Percentiles rank a stretch among this genome's conserved stretches.
Evolutionary conservation across 371 early-diverging fungal species (phyloP).

Genomic region (Dinochytrium kinnereticum): DNA sequence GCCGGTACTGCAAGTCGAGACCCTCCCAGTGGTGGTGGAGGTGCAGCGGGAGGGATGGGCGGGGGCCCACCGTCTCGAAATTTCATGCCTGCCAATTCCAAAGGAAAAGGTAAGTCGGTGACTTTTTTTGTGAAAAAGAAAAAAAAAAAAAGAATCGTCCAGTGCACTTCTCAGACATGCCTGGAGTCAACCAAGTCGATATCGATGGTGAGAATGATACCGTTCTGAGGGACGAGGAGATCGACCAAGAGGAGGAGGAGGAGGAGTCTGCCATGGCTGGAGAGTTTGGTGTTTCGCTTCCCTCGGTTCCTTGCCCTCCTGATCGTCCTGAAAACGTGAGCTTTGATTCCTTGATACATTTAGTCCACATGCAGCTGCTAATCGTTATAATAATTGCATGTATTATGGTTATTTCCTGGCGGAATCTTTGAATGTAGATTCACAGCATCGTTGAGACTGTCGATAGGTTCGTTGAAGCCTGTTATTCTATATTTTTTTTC

Average conservation of each 20-base stretch:
- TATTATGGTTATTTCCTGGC: too few species aligned
- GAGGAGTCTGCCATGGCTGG: constrained; percentile 6
- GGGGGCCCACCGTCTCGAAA: too few species aligned
- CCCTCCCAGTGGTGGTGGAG: too few species aligned
- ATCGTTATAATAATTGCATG: too few species aligned
- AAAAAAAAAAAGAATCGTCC: too few species aligned
- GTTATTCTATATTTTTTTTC: constrained; percentile 54
- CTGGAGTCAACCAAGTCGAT: neutral
- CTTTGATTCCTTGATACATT: constrained; percentile 9
- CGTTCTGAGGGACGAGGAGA: neutral
- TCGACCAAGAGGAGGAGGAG: neutral
- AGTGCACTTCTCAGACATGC: neutral
- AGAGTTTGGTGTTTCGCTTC: constrained; percentile 21
- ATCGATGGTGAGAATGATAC: neutral
- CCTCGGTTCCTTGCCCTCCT: constrained; percentile 28
- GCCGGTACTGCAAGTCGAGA: too few species aligned
- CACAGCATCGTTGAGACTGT: constrained; percentile 52
- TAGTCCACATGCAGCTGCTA: too few species aligned
- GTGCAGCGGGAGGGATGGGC: too few species aligned
- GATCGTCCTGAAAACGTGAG: constrained; percentile 37
- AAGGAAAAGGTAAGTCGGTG: too few species aligned
- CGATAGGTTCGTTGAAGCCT: constrained; percentile 32
- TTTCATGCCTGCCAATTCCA: too few species aligned
- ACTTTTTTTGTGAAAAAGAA: neutral
- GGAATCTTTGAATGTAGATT: constrained; percentile 35